These are phyloP conservation scores for Solanum chiquidenum DNA, from an alignment of 257 asterid species.

Conservation along the genomic window DNA sequence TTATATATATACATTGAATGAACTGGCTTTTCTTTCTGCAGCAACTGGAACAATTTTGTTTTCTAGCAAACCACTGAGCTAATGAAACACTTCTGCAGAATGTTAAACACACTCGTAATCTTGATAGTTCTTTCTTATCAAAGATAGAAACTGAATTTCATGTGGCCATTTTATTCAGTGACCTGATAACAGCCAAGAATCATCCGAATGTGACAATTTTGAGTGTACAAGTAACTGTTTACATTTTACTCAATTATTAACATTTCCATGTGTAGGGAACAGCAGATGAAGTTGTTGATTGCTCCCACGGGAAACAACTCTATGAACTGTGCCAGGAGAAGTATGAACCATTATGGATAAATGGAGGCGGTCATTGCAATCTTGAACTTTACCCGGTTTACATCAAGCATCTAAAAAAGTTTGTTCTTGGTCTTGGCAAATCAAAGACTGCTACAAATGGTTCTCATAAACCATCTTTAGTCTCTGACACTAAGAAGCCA, in stretches of 20 bases:
- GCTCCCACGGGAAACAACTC: constrained; percentile 86
- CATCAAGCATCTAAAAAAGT: constrained; percentile 72
- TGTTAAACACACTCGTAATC: not conserved
- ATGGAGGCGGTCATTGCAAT: constrained; percentile 96
- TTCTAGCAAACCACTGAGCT: not conserved
- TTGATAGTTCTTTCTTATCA: constrained; percentile 1
- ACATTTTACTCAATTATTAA: not conserved
- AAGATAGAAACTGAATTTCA: not conserved
- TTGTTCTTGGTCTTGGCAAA: constrained; percentile 68
- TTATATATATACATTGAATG: not conserved
- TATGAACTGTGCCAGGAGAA: constrained; percentile 75
- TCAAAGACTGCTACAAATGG: constrained; percentile 42
- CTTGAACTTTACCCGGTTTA: constrained; percentile 86
- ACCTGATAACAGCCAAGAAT: not conserved
- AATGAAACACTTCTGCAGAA: not conserved
- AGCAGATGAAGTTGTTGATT: constrained; percentile 90
- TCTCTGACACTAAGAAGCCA: constrained; percentile 28
- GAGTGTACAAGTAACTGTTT: constrained; percentile 4
- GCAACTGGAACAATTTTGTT: not conserved
- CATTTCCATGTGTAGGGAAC: constrained; percentile 45
- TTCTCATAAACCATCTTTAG: constrained; percentile 25
- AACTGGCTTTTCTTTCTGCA: not conserved
- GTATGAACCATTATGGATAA: constrained; percentile 86
- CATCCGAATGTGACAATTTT: not conserved
- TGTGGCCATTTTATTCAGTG: not conserved